Evolutionary conservation across 495 filamentous ascomycete species (phyloP), one percentile per base, ranked within the genome.

Genomic region (Cudoniella acicularis): DNA sequence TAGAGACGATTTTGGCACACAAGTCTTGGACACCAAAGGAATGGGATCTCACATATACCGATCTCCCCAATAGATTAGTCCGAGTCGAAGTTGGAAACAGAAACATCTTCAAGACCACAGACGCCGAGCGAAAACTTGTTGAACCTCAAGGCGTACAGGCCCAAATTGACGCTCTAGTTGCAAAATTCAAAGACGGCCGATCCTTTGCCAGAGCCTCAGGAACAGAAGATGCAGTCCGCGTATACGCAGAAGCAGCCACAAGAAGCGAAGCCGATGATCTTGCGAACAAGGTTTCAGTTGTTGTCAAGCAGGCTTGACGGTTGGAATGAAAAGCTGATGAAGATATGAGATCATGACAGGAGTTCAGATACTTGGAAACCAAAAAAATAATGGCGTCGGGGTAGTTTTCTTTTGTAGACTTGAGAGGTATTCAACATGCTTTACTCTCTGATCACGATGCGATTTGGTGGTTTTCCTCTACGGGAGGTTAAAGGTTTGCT

Each of bases 201-300:
- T 84, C 88, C 45, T 98, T 98, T 71, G 94, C 91, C 23, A 85
- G 94, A 62, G 91, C 94, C 21, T 92, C 87, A 61, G 94, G 94
- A 36, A 98, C 94, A 1, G 94, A 98, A 73, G 94, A 98, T 73
- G 94, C 91, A 0, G 91, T 96, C 57, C 80, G 94, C 62, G 92
- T 98, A 21, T 98, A 98, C 72, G 92, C 92, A n/a, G 94, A 98
- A 73, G 94, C 94, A 16, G 91, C 88, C 6, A 92, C 87, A 58
- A 83, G 86, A 53, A 84, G 83, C 2, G 90, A 96, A 67, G 88
- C 90, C 0, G 90, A 94, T 66, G 91, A 95, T 68, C 80, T 96
- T 43, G 91, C 91, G 41, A 86, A 84, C 49, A 85, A 90, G 61
- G 89, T 96, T 27, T 85, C 89, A 3, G 81, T 82, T 47, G 83